Conservation (phyloP, 1,284 basidiomycete species). For the Ustilago bromivora region DNA sequence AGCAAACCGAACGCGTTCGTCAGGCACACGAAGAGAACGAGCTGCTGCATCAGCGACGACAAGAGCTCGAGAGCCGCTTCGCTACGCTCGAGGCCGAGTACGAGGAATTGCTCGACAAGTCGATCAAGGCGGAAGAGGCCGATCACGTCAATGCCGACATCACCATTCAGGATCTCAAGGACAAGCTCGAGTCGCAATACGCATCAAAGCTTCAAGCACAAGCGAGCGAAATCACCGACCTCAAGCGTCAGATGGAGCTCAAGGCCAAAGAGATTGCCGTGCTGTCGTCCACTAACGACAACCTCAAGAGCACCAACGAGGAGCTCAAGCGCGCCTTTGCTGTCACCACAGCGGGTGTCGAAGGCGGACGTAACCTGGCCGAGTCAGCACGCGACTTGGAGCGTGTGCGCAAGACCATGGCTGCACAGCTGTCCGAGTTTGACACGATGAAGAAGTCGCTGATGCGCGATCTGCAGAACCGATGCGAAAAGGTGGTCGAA, state of each 20-base stretch:
- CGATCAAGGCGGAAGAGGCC: slow-evolving; percentile 68
- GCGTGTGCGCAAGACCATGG: slow-evolving; percentile 94
- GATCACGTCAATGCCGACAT: slow-evolving; percentile 73
- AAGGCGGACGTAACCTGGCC: slow-evolving; percentile 94
- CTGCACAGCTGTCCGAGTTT: slow-evolving; percentile 96
- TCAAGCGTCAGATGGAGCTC: slow-evolving; percentile 90
- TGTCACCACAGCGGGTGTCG: slow-evolving; percentile 93
- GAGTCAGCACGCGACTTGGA: slow-evolving; percentile 90
- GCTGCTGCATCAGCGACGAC: slow-evolving; percentile 82
- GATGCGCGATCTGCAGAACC: slow-evolving; percentile 98
- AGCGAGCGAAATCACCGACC: slow-evolving; percentile 84
- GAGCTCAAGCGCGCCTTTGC: slow-evolving; percentile 90
- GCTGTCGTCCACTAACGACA: slow-evolving; percentile 87
- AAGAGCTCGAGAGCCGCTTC: slow-evolving; percentile 88
- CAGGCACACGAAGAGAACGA: slow-evolving; percentile 93
- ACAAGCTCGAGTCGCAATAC: slow-evolving; percentile 92
- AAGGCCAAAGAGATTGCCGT: slow-evolving; percentile 86
- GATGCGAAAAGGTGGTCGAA: slow-evolving; percentile 99
- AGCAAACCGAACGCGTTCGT: slow-evolving; percentile 88
- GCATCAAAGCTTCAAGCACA: slow-evolving; percentile 90
- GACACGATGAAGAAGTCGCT: slow-evolving; percentile 98
- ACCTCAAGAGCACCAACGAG: slow-evolving; percentile 94
- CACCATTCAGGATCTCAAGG: slow-evolving; percentile 90
- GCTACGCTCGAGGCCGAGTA: slow-evolving; percentile 88
- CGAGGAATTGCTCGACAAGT: slow-evolving; percentile 85